Evolutionary conservation across 2,329 filamentous ascomycete species (phyloP), one percentile per base, ranked within the genome.

Genomic region (Blumeria graminis): DNA sequence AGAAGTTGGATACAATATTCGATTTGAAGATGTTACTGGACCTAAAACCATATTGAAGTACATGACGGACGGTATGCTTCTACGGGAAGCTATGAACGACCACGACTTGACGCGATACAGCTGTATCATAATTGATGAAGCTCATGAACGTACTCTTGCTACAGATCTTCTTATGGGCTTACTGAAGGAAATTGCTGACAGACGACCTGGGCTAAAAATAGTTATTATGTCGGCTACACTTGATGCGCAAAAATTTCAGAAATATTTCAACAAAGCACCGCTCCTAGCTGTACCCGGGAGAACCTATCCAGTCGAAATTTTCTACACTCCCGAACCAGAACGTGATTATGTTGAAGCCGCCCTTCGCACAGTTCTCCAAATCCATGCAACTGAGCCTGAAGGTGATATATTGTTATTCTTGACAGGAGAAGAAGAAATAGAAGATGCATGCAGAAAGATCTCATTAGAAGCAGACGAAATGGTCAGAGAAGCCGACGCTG

Each of bases 1-100:
- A 62, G 90, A 96, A 71, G 89, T 98, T 56, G 92, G 92, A 69
- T 98, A 96, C 73, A 96, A 86, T 69, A 96, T 98, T 68, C 87
- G 92, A 74, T 98, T 98, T 70, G 93, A 98, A 70, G 92, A 98
- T 69, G 85, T 81, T 72, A 96, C 92, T 0, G 78, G 84, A 55
- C 79, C 81, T 57, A 88, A 86, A 69, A 98, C 92, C 1, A 79
- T 93, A 59, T 78, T 98, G 67, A 98, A 98, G 74, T 98, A 98
- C 74, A 98, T 98, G 92, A 98, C 93, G 48, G 92, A 98, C 67
- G 93, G 93, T 78, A 96, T 98, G 84, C 80, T 98, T 65, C 76
- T 96, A 65, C 76, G 92, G 65, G 92, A 98, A 71, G 89, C 92
- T 57, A 94, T 98, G 82, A 82, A 95, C 70, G 92, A 98, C 69